Evolutionary conservation across 2,329 filamentous ascomycete species (phyloP), one percentile per base, ranked within the genome.

Genomic region (Meredithiella fracta): DNA sequence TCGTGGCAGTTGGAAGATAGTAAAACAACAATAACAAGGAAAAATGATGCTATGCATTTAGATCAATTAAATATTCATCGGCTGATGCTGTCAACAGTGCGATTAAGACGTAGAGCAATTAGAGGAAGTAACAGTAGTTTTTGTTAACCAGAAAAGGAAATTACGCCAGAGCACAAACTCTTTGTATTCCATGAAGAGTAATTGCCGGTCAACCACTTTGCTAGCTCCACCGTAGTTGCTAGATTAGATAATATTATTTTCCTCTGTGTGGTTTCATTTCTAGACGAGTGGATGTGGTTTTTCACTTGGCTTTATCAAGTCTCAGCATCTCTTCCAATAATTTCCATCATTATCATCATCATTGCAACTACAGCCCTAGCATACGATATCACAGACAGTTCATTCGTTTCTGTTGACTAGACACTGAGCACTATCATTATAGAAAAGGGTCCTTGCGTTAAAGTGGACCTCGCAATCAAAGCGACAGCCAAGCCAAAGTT

Each of bases 391-490:
- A 49, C 44, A 49, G 22, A 26, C 44, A 44, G 44, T 26, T 26
- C 17, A 22, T n/a, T 49, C 17, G 44, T 23, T 49, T 25, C 20
- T 49, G 22, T 26, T 49, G 44, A 49, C 44, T 25, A 49, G 22
- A 20, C 17, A 49, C 22, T 49, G 20, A 49, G 44, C 44, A 25
- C 15, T 23, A 22, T n/a, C 22, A 14, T 23, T 15, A 49, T 25
- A 14, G 23, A 20, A 25, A 23, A 23, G 44, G 38, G 44, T 26
- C 44, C 44, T 25, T 49, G 44, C 44, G 44, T 20, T 22, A 23
- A 49, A 49, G 44, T 49, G 44, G 44, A 49, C 8, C 11, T 26
- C 25, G 44, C 22, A 49, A 49, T 49, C 44, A 49, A 49, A 29
- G 44, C 17, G 44, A 49, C 23, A 6, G 44, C 44, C 38, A 42